A percentile compares a stretch with the other conserved stretches of the same genome.
These are phyloP conservation scores for Umbelopsis sp. DNA, from an alignment of 371 early-diverging fungal species.

Conservation along the genomic window DNA sequence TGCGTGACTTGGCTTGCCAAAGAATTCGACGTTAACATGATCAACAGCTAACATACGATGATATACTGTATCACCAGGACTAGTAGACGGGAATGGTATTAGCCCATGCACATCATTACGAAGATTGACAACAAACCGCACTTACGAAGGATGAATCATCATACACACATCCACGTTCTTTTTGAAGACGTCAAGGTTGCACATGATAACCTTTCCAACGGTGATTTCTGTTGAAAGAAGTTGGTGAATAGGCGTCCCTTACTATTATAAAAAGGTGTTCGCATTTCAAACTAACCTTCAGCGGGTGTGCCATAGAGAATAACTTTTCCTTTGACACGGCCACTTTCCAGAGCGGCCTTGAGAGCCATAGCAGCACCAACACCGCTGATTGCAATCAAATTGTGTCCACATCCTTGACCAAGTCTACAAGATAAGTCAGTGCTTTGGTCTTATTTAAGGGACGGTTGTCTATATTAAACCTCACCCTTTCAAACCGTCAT, in stretches of 20 bases:
- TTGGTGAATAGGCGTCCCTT: neutral
- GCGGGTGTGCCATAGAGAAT: constrained; percentile 82
- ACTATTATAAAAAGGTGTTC: neutral
- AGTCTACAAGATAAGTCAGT: constrained; percentile 31
- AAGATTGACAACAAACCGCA: neutral
- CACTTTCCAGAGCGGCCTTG: constrained; percentile 54
- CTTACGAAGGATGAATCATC: constrained; percentile 75
- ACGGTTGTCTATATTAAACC: constrained; percentile 28
- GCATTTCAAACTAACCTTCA: constrained; percentile 43
- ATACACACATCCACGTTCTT: constrained; percentile 64
- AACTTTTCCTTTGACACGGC: constrained; percentile 59
- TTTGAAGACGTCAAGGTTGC: constrained; percentile 63
- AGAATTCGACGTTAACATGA: constrained; percentile 54
- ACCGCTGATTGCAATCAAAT: constrained; percentile 72
- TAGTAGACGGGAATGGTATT: neutral
- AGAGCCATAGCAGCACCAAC: constrained; percentile 67
- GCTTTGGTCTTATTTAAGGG: neutral
- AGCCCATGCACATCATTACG: constrained; percentile 8
- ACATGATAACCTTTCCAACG: constrained; percentile 74
- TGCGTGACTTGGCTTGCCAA: constrained; percentile 68
- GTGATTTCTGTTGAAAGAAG: constrained; percentile 43
- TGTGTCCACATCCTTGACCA: constrained; percentile 74
- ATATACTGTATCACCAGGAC: constrained; percentile 26
- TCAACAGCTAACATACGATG: constrained; percentile 48
- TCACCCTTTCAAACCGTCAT: constrained; percentile 69